phyloP scores from a whole-genome alignment of 2,329 filamentous ascomycete species.

The Cladophialophora immunda region DNA sequence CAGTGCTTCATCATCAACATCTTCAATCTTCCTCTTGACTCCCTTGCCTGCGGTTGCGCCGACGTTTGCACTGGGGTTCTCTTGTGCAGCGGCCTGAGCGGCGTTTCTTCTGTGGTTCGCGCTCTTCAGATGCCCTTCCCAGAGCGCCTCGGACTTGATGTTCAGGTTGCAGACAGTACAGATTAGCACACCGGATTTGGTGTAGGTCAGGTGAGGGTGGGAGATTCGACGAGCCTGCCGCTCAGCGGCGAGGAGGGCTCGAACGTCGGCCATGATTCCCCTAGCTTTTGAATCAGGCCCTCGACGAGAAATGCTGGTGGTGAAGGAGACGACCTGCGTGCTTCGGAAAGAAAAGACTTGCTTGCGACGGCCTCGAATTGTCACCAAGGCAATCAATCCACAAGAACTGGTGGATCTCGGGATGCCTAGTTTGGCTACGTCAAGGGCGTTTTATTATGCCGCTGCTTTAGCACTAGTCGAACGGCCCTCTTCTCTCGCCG shows the following conservation, averaged over 20 bases:
- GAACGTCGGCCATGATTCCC: conserved; percentile 75
- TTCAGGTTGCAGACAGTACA: conserved; percentile 72
- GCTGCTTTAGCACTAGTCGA: background rate
- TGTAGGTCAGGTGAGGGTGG: conserved; percentile 74
- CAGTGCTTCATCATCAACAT: conserved; percentile 44
- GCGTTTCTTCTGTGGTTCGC: conserved; percentile 54
- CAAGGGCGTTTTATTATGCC: background rate
- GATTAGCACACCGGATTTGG: conserved; percentile 71
- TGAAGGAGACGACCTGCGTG: conserved; percentile 7
- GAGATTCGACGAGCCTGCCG: conserved; percentile 76
- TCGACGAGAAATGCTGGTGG: background rate
- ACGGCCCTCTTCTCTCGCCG: background rate
- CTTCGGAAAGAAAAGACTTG: background rate
- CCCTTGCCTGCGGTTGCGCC: conserved; percentile 42
- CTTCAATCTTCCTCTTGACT: conserved; percentile 65
- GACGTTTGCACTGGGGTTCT: conserved; percentile 9
- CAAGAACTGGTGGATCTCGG: conserved; percentile 1
- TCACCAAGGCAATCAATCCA: background rate
- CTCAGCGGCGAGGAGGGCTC: conserved; percentile 80
- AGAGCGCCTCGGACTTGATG: conserved; percentile 72
- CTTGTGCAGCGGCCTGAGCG: conserved; percentile 45
- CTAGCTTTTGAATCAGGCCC: background rate
- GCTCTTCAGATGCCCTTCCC: conserved; percentile 70
- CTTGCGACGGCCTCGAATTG: background rate
- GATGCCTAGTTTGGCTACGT: background rate